A percentile compares a stretch with the other conserved stretches of the same genome.
These are phyloP conservation scores for Baudoinia panamericana DNA, from an alignment of 495 filamentous ascomycete species.

Conservation along the genomic window DNA sequence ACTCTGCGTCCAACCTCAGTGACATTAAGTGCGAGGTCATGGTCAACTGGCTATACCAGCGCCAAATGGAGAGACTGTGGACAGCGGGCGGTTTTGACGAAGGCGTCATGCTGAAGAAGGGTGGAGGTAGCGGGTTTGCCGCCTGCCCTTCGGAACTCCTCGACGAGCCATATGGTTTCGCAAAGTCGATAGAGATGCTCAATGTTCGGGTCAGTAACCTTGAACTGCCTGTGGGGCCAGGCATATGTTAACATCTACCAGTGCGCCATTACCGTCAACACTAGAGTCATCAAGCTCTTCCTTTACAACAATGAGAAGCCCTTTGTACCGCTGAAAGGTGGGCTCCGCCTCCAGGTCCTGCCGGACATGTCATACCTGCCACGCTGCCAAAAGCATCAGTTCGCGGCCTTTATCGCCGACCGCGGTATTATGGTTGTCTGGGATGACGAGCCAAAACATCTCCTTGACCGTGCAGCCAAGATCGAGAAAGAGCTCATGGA, in stretches of 20 bases:
- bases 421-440: slow-evolving; percentile 47
- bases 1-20: slow-evolving; percentile 28
- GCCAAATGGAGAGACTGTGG: slow-evolving; percentile 47
- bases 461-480: slow-evolving; percentile 47
- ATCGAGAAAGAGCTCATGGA: slow-evolving; percentile 66
- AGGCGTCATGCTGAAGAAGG: slow-evolving; percentile 48
- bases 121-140: slow-evolving; percentile 38
- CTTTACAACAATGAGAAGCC: slow-evolving; percentile 33
- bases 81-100: slow-evolving; percentile 41
- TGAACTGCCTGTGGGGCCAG: not conserved
- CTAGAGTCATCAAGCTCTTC: slow-evolving; percentile 43
- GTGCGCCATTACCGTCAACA: slow-evolving; percentile 48
- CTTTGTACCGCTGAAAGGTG: slow-evolving; percentile 43
- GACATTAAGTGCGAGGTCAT: slow-evolving; percentile 47
- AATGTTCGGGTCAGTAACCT: slow-evolving; percentile 40
- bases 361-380: slow-evolving; percentile 41
- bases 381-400: slow-evolving; percentile 49
- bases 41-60: slow-evolving; percentile 48
- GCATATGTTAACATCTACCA: slow-evolving; percentile 17
- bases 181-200: slow-evolving; percentile 37
- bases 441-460: slow-evolving; percentile 48
- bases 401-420: slow-evolving; percentile 52
- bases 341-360: slow-evolving; percentile 48
- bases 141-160: slow-evolving; percentile 43
- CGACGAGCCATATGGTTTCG: slow-evolving; percentile 36